Evolutionary conservation across 2,329 filamentous ascomycete species (phyloP), one percentile per base, ranked within the genome.

Genomic region (Colletotrichum sp.): DNA sequence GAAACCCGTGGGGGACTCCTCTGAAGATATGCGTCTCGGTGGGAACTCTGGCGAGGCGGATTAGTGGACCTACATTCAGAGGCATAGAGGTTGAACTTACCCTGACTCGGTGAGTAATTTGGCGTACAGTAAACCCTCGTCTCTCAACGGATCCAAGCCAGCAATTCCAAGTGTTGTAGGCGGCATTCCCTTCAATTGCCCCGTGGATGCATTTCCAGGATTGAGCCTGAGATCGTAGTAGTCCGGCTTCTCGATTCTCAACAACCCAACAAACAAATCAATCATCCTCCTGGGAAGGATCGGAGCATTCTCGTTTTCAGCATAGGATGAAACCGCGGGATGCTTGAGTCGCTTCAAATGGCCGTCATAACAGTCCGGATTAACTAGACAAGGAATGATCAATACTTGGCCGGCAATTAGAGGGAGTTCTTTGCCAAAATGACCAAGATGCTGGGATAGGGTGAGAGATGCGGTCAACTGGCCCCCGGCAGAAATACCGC

Each of bases 1-100:
- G 72, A 26, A 90, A 90, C 0, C 86, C 87, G 81, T 91, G 90
- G 0, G 90, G 90, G 1, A 91, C 80, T 0, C 90, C 89, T 30
- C 83, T 85, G 79, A 90, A 91, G 1, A 91, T 76, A 71, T 85
- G 82, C 1, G 87, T 80, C 70, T 89, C 81, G 0, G 88, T 90
- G 0, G 89, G 85, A 1, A 91, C 87, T 0, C 87, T 88, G 36
- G 8, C 32, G 7, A 26, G 21, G 13, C 16, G 48, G 12, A 16
- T 56, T 43, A 38, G n/a, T 24, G 12, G 30, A n/a, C 26, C 32
- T 60, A 9, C 4, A 18, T 30, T 38, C 32, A 34, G 21, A 32
- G 16, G 13, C 38, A 26, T 26, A 30, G 26, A 34, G 15, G 32
- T 24, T 18, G 5, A 32, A 69, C 85, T 79, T 76, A 88, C 83